phyloP scores from a whole-genome alignment of 2,329 filamentous ascomycete species.

The Colletotrichum magnum region DNA sequence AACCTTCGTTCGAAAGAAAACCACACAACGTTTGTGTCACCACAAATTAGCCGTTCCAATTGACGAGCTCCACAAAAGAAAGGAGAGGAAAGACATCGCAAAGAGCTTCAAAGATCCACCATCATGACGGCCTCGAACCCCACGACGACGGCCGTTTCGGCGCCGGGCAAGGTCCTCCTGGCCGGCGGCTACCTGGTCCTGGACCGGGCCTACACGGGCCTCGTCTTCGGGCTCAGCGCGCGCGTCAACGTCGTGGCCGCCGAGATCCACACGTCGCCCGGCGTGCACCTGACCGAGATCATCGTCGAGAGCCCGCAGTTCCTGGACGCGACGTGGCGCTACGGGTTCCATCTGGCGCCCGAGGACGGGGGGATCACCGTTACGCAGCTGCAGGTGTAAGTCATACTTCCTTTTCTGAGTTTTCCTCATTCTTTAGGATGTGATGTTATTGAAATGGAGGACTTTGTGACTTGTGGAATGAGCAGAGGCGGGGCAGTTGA shows the following conservation, averaged over 20 bases:
- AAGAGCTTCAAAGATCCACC: slow-evolving; percentile 2
- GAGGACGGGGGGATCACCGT: slow-evolving; percentile 84
- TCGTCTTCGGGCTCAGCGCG: slow-evolving; percentile 78
- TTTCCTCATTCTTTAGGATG: slow-evolving; percentile 9
- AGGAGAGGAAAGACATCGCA: neutral
- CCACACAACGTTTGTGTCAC: too few species aligned
- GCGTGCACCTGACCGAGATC: slow-evolving; percentile 79
- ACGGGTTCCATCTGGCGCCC: slow-evolving; percentile 80
- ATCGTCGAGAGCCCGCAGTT: slow-evolving; percentile 95
- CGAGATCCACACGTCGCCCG: slow-evolving; percentile 68
- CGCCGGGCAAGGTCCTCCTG: slow-evolving; percentile 95
- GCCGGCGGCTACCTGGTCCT: slow-evolving; percentile 96
- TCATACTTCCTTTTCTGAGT: slow-evolving; percentile 46
- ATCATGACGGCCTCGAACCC: slow-evolving; percentile 40
- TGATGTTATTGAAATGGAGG: neutral
- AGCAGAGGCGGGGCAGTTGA: neutral
- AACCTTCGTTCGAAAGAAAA: too few species aligned
- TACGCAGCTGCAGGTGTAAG: slow-evolving; percentile 84
- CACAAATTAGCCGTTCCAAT: neutral
- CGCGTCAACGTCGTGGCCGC: slow-evolving; percentile 76
- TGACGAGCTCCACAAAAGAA: neutral
- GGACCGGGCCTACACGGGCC: slow-evolving; percentile 85
- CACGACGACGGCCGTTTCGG: slow-evolving; percentile 77
- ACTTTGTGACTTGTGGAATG: neutral
- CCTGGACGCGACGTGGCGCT: slow-evolving; percentile 87